These are phyloP conservation scores for Serendipita sp. DNA, from an alignment of 1,284 basidiomycete species.

Conservation along the genomic window DNA sequence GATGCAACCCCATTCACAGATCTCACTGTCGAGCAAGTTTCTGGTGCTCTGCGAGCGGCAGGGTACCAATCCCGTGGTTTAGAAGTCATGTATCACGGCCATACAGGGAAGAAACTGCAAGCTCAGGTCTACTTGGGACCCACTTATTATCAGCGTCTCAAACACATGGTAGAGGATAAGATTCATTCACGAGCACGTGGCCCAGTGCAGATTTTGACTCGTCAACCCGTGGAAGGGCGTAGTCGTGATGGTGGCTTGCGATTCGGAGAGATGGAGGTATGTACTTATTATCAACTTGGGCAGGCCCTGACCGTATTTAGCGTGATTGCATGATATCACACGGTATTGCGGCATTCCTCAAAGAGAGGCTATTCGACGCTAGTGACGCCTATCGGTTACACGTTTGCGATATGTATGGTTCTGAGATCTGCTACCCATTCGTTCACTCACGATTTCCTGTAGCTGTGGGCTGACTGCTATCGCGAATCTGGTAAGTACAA, in stretches of 20 bases:
- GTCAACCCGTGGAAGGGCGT: slow-evolving; percentile 98
- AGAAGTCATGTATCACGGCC: slow-evolving; percentile 98
- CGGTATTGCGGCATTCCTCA: slow-evolving; percentile 94
- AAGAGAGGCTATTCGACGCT: slow-evolving; percentile 85
- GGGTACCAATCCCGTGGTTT: slow-evolving; percentile 94
- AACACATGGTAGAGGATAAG: slow-evolving; percentile 99
- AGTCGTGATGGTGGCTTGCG: slow-evolving; percentile 96
- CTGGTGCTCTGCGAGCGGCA: slow-evolving; percentile 61
- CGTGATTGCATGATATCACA: slow-evolving; percentile 99
- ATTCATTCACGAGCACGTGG: slow-evolving; percentile 96
- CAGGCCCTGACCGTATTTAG: slow-evolving; percentile 13
- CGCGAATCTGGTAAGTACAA: slow-evolving; percentile 63
- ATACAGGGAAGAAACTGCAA: slow-evolving; percentile 92
- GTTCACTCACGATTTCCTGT: slow-evolving; percentile 6
- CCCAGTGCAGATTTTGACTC: slow-evolving; percentile 92
- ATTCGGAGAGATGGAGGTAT: slow-evolving; percentile 97
- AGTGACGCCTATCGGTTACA: slow-evolving; percentile 93
- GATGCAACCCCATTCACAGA: slow-evolving; percentile 99
- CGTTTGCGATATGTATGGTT: slow-evolving; percentile 76
- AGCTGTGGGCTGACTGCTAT: slow-evolving; percentile 91
- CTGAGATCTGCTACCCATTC: slow-evolving; percentile 23
- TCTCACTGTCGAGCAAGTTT: slow-evolving; percentile 91
- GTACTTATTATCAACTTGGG: slow-evolving; percentile 10
- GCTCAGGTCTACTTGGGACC: slow-evolving; percentile 98
- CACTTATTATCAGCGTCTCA: slow-evolving; percentile 97